Base-by-base conservation (phyloP, 2,329 filamentous ascomycete genomes). In the Cladosporium velox region DNA sequence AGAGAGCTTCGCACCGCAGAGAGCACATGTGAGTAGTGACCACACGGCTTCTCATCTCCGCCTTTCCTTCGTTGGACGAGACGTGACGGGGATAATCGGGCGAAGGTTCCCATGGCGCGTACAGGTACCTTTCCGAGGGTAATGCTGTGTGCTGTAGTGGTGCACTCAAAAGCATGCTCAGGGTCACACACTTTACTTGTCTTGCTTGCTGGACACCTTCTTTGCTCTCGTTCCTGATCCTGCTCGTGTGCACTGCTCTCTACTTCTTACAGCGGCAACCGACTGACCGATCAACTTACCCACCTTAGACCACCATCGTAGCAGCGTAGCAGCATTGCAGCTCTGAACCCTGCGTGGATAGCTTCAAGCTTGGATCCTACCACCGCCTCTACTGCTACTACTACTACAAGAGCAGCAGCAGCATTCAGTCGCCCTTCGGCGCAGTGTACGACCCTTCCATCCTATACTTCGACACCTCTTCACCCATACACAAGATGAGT, bases 401-500 rank as follows among this genome's bases (percentile, higher is more conserved):
- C 21, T 41, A 38, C 58, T 12, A 24, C 38, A 21, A 24, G 14
- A 41, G 35, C 35, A 41, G 35, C 52, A 32, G 11, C 18, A 55
- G 28, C 24, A 52, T 7, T 52, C 15, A 15, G 12, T 52, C 24
- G 49, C 28, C 18, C 24, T 21, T 18, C 28, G 18, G 52, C 52
- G 52, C 52, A n/a, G 11, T 64, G 61, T 41, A 57, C 61, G 61
- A 64, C 51, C 61, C 51, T 7, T 32, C 8, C 35, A 6, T 64
- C 61, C 28, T 55, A 11, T 64, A 57, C 63, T 59, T 52, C 63
- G 63, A 65, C 28, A 59, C n/a, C 28, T n/a, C 47, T 38, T 7
- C 28, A 59, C n/a, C 47, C n/a, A 18, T 49, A 38, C 47, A 57
- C 67, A 65, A 32, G 54, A 76, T 75, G 74, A 71, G 69, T 69